A percentile compares a stretch with the other conserved stretches of the same genome.
Evolutionary conservation across 2,329 filamentous ascomycete species (phyloP).

Genomic region (Colletotrichum limetticola): DNA sequence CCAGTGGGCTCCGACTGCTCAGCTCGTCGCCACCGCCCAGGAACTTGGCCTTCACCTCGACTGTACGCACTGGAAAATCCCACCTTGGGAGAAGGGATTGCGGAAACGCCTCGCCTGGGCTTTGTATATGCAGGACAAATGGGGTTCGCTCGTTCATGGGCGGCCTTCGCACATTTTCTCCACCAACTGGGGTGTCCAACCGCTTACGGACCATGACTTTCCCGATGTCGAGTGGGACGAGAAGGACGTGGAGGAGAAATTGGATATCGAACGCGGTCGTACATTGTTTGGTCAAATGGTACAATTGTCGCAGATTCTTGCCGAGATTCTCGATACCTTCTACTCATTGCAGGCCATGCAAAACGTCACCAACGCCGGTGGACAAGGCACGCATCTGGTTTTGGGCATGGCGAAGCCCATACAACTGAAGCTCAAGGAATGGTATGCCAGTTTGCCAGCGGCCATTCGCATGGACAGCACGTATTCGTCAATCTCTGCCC

Average conservation of each 20-base stretch:
- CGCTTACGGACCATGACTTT: constrained; percentile 75
- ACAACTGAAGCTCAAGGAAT: constrained; percentile 84
- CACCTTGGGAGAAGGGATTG: constrained; percentile 85
- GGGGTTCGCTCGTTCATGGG: constrained; percentile 87
- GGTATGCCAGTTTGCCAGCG: constrained; percentile 77
- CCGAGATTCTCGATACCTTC: constrained; percentile 85
- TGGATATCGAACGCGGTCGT: constrained; percentile 74
- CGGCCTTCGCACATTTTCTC: constrained; percentile 80
- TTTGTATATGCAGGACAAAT: constrained; percentile 93
- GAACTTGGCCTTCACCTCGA: constrained; percentile 91
- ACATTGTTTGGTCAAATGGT: constrained; percentile 82
- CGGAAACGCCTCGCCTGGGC: constrained; percentile 91
- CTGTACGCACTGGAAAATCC: constrained; percentile 87
- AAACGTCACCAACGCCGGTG: constrained; percentile 72
- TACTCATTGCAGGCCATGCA: constrained; percentile 83
- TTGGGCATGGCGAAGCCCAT: constrained; percentile 83
- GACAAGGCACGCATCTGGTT: constrained; percentile 77
- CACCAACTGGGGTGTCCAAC: constrained; percentile 80
- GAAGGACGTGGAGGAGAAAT: constrained; percentile 68
- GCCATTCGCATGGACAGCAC: constrained; percentile 74
- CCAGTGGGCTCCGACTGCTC: constrained; percentile 86
- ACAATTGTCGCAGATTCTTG: constrained; percentile 77
- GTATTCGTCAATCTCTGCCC: constrained; percentile 49
- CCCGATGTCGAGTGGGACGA: constrained; percentile 77
- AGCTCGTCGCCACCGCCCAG: constrained; percentile 87